Evolutionary conservation across 2,329 filamentous ascomycete genomes (phyloP), one percentile per base, ranked within the genome.

Genomic region (Fusarium sulawesiense): DNA sequence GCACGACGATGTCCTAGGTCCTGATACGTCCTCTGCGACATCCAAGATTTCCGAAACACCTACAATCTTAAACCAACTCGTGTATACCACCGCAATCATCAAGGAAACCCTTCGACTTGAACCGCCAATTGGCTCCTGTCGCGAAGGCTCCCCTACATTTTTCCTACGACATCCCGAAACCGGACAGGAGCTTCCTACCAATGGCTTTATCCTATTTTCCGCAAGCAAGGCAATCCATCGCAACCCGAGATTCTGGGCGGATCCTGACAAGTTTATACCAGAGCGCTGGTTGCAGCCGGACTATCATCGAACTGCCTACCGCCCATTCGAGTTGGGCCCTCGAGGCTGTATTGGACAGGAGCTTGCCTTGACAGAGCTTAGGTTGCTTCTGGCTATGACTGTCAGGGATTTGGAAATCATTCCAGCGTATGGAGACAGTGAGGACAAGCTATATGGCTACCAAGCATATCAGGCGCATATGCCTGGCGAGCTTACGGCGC

Each of bases 71-170:
- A 61, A 61, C 13, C 56, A 42, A 11, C 42, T 64, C 7, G 21
- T 57, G 2, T 60, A 63, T 18, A 64, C 60, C 3, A 42, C 56
- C 4, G 44, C 56, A 0, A 32, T 64, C 6, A 48, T 64, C 30
- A 64, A 63, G 11, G 60, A 63, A n/a, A 44, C 32, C 20, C 21
- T 63, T 2, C 48, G 60, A 14, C 23, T 63, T 11, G 40, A 62
- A 5, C 47, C 47, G 4, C 60, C 56, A 4, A 40, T 63, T 12
- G 27, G 56, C 4, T 48, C 41, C 9, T 30, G 23, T 7, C 46
- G 60, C 4, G 44, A 32, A 4, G 62, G 62, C 3, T 64, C 41
- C 13, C 34, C 47, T 10, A 21, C 27, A 23, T 53, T 63, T 7
- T 63, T 60, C 16, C 40, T 63, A 2, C 27, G 14, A 13, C 47